Percentiles rank a stretch among this genome's conserved stretches.
Evolutionary conservation across 2,329 filamentous ascomycete genomes (phyloP).

Genomic region (Diplodia seriata): DNA sequence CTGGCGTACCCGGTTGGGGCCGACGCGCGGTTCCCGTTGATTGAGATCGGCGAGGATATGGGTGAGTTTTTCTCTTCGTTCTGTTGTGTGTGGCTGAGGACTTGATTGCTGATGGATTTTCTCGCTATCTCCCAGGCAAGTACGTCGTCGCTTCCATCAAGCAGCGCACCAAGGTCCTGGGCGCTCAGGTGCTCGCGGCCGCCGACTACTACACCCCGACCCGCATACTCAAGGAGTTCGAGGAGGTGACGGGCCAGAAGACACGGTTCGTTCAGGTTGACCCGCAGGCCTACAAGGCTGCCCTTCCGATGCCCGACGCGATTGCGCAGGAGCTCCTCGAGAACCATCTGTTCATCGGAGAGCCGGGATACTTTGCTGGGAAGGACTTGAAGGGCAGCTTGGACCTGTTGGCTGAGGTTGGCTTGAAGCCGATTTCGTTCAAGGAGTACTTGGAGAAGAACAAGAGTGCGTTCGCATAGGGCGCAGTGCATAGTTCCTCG

Average conservation of each 20-base stretch:
- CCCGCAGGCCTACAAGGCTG: conserved; percentile 52
- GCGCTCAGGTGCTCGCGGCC: conserved; percentile 54
- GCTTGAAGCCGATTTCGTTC: conserved; percentile 50
- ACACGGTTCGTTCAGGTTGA: conserved; percentile 48
- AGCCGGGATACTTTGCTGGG: conserved; percentile 62
- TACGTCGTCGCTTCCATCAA: conserved; percentile 41
- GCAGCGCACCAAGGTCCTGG: conserved; percentile 48
- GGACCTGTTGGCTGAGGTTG: conserved; percentile 40
- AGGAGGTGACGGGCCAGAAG: conserved; percentile 43
- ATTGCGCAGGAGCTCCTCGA: conserved; percentile 59
- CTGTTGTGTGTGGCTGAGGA: neutral
- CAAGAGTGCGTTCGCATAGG: neutral
- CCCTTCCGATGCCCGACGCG: conserved; percentile 45
- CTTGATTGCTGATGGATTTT: neutral
- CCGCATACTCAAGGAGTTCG: conserved; percentile 47
- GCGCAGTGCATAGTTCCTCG: no score
- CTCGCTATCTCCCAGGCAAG: neutral
- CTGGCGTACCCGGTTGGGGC: conserved; percentile 24
- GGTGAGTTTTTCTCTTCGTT: conserved; percentile 12
- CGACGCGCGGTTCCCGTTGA: conserved; percentile 32
- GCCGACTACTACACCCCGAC: conserved; percentile 40
- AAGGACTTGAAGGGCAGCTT: conserved; percentile 51
- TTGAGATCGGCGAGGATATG: conserved; percentile 33
- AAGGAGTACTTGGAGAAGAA: conserved; percentile 45
- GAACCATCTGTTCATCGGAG: conserved; percentile 60